Conservation (phyloP, 108 stramenopile species). For the Fragilariopsis cylindrus region DNA sequence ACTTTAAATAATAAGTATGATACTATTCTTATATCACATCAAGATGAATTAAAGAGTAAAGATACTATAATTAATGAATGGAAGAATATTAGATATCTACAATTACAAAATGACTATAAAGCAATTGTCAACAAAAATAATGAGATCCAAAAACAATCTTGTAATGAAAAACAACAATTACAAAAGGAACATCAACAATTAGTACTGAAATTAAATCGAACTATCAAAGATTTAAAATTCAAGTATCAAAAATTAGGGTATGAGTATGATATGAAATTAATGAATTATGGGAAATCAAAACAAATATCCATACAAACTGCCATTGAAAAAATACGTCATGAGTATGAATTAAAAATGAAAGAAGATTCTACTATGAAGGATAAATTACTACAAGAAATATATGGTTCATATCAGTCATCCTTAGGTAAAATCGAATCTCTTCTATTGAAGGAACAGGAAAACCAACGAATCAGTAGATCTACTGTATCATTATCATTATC, state of each 20-base stretch:
- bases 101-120: neutral
- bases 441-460: neutral
- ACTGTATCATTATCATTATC: too few relatives aligned
- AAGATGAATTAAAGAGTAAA: neutral
- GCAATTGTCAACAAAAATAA: neutral
- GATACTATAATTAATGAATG: neutral
- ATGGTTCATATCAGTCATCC: conserved; percentile 8
- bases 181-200: neutral
- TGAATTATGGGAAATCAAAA: neutral
- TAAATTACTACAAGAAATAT: neutral
- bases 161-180: neutral
- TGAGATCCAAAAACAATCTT: neutral
- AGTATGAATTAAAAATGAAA: neutral
- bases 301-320: neutral
- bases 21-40: neutral
- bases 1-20: neutral
- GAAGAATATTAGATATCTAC: neutral
- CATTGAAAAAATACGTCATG: neutral
- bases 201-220: neutral
- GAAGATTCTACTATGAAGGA: too few relatives aligned
- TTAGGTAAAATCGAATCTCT: conserved; percentile 12
- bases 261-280: neutral
- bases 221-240: neutral
- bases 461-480: neutral
- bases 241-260: neutral